phyloP scores from a whole-genome alignment of 345 rosid species.

The Lagerstroemia speciosa region DNA sequence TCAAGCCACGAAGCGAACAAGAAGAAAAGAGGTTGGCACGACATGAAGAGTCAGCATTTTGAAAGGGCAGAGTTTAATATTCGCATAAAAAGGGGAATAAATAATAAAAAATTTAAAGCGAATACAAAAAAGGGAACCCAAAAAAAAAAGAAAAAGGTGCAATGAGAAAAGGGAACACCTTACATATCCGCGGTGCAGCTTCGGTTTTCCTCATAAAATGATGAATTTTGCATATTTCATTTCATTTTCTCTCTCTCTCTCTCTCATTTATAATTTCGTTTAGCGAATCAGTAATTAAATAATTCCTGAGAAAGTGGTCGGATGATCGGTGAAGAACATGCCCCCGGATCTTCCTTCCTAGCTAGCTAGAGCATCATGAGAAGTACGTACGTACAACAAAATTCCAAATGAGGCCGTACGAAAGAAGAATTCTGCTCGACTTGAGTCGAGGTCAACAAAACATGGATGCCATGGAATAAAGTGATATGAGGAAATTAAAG shows the following conservation, averaged over 20 bases:
- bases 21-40: background rate
- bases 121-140: background rate
- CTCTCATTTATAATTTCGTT: too few relatives aligned
- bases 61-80: background rate
- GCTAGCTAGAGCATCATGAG: too few relatives aligned
- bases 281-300: too few relatives aligned
- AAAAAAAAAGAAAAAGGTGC: background rate
- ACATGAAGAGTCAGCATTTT: background rate
- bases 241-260: too few relatives aligned
- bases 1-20: too few relatives aligned
- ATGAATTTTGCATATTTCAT: background rate
- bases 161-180: background rate
- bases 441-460: too few relatives aligned
- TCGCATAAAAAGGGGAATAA: background rate
- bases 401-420: background rate
- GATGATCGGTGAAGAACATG: too few relatives aligned
- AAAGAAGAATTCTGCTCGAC: too few relatives aligned
- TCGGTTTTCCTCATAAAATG: conserved; percentile 4
- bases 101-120: background rate
- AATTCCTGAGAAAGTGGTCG: background rate
- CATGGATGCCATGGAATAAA: conserved; percentile 1
- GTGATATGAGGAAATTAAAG: background rate
- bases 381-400: background rate
- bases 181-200: background rate
- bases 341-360: too few relatives aligned